A percentile compares a stretch with the other conserved stretches of the same genome.
Evolutionary conservation across 1,284 basidiomycete genomes (phyloP).

Genomic region (Leccinum angustisporum): DNA sequence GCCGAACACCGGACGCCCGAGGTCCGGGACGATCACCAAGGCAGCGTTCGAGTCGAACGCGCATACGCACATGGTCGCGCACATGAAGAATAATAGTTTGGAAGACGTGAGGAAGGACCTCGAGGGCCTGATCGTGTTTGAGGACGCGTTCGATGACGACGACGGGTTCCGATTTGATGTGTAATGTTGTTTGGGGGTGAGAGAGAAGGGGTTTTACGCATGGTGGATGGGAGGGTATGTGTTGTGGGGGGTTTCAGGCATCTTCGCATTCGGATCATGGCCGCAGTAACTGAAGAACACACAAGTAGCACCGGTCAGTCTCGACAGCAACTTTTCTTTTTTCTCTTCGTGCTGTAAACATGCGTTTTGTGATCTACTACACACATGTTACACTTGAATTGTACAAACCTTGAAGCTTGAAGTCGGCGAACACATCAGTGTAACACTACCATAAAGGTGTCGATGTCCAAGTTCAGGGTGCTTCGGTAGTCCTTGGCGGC

Average conservation of each 20-base stretch:
- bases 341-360: constrained; percentile 12
- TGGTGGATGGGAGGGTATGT: not conserved
- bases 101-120: constrained; percentile 36
- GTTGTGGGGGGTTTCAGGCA: not conserved
- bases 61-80: constrained; percentile 23
- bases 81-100: constrained; percentile 22
- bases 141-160: constrained; percentile 27
- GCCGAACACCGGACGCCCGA: constrained; percentile 13
- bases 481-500: not conserved
- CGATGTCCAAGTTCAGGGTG: too few species aligned
- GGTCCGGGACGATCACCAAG: constrained; percentile 31
- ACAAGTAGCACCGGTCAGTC: constrained; percentile 1
- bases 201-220: not conserved
- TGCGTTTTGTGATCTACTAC: not conserved
- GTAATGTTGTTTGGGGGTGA: constrained; percentile 8
- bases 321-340: not conserved
- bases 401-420: not conserved
- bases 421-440: not conserved
- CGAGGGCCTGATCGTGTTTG: constrained; percentile 32
- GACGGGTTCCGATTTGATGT: constrained; percentile 31
- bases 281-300: constrained; percentile 11
- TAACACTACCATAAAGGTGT: too few species aligned
- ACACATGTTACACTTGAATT: not conserved
- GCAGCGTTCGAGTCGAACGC: constrained; percentile 28
- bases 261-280: constrained; percentile 20